Evolutionary conservation across 2,329 filamentous ascomycete genomes (phyloP), one percentile per base, ranked within the genome.

Genomic region (Xylariaceae sp.): DNA sequence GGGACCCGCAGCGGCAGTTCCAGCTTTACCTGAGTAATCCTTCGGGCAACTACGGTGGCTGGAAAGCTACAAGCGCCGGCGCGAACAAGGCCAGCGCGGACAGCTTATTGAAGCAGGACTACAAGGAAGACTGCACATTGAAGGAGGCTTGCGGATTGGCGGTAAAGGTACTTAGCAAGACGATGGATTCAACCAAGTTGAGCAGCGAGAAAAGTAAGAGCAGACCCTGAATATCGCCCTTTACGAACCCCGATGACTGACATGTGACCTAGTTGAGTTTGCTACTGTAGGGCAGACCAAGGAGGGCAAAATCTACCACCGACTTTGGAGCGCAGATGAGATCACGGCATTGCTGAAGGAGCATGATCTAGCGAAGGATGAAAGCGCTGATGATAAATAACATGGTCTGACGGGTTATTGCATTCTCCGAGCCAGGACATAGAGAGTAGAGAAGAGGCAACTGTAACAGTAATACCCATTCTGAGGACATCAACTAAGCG

Each of bases 21-120:
- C 94, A 99, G 79, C 84, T 99, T 59, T 99, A 97, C 78, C 91
- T 97, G 73, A 96, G 92, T 80, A 99, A 99, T 75, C 94, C 94
- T 13, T 95, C 89, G 60, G 94, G 94, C 65, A 99, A 99, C 80
- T 99, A 99, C 71, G 95, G 94, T 61, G 94, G 94, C 53, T 99
- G 94, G 94, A 99, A 99, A 78, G 94, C 94, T 32, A 99, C 94
- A 50, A 96, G 91, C 68, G 92, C 95, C 5, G 94, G 94, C 47
- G 95, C 95, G 59, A 99, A 99, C 80, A 96, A 97, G 71, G 94
- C 94, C 42, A 96, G 90, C 67, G 95, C 95, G 9, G 92, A 96
- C 75, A 96, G 91, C 74, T 75, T 99, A 74, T 75, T 99, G 72
- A 99, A 99, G 83, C 94, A 99, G 74, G 94, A 99, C 74, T 99